Evolutionary conservation across 257 asterid genomes (phyloP), one percentile per base, ranked within the genome.

Genomic region (Solanum pinnatisectum): DNA sequence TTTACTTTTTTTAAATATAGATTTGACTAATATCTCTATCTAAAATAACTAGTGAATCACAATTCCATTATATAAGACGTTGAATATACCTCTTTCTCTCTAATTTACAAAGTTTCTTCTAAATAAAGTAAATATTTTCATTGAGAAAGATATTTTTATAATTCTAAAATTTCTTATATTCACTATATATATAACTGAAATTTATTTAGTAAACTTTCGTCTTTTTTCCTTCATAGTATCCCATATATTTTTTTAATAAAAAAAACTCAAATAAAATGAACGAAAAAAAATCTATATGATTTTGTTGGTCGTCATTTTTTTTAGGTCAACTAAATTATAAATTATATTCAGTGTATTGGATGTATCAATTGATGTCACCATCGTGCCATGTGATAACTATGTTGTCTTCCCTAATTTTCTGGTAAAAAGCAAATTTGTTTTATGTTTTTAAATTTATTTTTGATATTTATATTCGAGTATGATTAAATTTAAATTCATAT

Each of bases 401-500:
- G 65, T 2, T 11, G 30, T 30, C 42, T 79, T 27, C 68, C 13
- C 27, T 44, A 30, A 5, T 27, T 46, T 81, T 46, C 68, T 46
- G 27, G 20, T 46, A 44, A 44, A 37, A 79, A 42, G 15, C 5
- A 42, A 79, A 40, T 77, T 15, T 70, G 3, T 68, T 68, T 68
- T 68, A 30, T 30, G 5, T 68, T 27, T 68, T 0, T 68, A 2
- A 25, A n/a, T 67, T 12, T 2, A 5, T 5, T 0, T 25, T 0
- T 2, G 0, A 25, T 67, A 25, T 27, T 11, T 25, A 67, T 27
- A 14, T 27, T 68, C 0, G 18, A 65, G 5, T 63, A 0, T n/a
- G 1, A 2, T 63, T 63, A n/a, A 63, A 14, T 49, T 49, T 49
- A 49, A 49, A 0, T 46, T 0, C 0, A 49, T 49, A 15, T 0